Evolutionary conservation across 441 rosid genomes (phyloP).

Genomic region (Euphorbia schlechtendalii): DNA sequence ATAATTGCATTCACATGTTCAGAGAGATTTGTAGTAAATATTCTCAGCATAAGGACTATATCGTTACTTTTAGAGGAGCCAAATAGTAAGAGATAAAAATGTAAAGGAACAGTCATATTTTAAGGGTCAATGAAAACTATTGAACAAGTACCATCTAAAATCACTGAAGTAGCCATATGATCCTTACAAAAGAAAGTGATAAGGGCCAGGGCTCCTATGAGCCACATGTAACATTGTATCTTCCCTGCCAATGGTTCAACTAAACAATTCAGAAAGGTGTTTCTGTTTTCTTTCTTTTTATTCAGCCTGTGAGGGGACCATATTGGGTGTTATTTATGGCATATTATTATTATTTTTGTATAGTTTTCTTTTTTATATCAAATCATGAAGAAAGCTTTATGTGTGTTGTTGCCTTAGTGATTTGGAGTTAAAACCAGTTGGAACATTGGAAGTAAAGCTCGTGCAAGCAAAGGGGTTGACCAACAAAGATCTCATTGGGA

Average conservation of each 20-base stretch:
- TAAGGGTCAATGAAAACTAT: background rate
- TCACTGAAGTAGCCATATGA: background rate
- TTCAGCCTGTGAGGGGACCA: background rate
- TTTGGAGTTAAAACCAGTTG: conserved; percentile 87
- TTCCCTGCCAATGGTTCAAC: too few relatives aligned
- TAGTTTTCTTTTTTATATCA: background rate
- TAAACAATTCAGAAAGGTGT: background rate
- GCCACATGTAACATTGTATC: too few relatives aligned
- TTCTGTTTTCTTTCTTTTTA: background rate
- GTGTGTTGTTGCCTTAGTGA: conserved; percentile 38
- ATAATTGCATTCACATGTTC: background rate
- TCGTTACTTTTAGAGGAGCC: background rate
- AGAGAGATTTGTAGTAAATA: background rate
- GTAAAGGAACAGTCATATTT: background rate
- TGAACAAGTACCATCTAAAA: background rate
- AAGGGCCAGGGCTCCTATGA: background rate
- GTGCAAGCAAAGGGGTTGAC: conserved; percentile 89
- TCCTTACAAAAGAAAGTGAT: background rate
- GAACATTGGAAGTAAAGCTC: conserved; percentile 86
- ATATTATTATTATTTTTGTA: background rate
- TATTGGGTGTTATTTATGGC: conserved; percentile 1
- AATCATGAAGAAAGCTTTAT: background rate
- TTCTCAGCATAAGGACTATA: too few relatives aligned
- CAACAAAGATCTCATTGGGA: conserved; percentile 88
- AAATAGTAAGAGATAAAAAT: too few relatives aligned